phyloP scores from a whole-genome alignment of 345 rosid species.

The Ceriops tagal region DNA sequence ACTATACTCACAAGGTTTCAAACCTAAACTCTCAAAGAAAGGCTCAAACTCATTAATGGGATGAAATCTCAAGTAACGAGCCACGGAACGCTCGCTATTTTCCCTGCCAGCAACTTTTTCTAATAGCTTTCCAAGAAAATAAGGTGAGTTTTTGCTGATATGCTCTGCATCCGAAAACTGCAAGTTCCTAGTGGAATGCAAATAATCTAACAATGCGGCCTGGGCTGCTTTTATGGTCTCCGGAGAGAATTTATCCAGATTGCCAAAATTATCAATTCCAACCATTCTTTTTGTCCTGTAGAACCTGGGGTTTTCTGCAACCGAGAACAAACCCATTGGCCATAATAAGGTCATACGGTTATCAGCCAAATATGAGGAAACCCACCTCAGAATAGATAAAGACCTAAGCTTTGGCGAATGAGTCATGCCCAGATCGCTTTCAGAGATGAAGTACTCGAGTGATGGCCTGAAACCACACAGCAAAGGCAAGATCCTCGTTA shows the following conservation, averaged over 20 bases:
- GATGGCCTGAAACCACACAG: not conserved
- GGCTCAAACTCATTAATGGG: conserved; percentile 92
- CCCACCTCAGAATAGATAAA: conserved; percentile 42
- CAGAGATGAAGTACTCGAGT: not conserved
- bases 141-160: conserved; percentile 68
- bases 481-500: too few relatives aligned
- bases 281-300: conserved; percentile 29
- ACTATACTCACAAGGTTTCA: conserved; percentile 43
- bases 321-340: conserved; percentile 17
- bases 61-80: conserved; percentile 56
- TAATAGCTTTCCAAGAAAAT: conserved; percentile 40
- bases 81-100: conserved; percentile 33
- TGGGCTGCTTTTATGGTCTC: conserved; percentile 44
- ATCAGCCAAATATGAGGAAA: conserved; percentile 26
- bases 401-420: conserved; percentile 33
- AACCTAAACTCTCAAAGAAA: conserved; percentile 77
- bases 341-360: conserved; percentile 25
- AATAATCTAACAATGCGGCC: conserved; percentile 70
- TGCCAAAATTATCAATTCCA: not conserved
- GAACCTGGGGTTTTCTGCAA: conserved; percentile 38
- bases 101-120: conserved; percentile 30
- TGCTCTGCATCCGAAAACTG: conserved; percentile 63
- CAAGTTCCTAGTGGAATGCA: conserved; percentile 58
- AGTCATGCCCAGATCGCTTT: conserved; percentile 29
- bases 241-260: conserved; percentile 20